phyloP scores from a whole-genome alignment of 345 rosid species.

The Diplotaxis tenuifolia region DNA sequence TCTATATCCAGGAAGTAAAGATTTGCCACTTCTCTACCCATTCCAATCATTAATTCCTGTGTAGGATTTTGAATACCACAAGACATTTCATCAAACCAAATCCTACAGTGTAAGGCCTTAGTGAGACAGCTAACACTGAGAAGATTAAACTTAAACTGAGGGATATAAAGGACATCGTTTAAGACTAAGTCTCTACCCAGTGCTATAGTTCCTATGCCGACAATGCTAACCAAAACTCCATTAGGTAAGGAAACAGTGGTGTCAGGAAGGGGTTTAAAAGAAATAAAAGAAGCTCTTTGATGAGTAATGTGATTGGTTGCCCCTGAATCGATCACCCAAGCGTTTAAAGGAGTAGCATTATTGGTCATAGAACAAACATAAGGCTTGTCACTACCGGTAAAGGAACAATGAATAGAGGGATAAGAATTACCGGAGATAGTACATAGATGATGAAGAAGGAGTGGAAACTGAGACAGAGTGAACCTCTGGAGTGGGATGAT shows the following conservation, averaged over 20 bases:
- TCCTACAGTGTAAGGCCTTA: not conserved
- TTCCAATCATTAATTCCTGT: not conserved
- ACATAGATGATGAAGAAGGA: not conserved
- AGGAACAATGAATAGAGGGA: not conserved
- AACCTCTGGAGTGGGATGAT: not conserved
- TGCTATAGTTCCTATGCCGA: no score
- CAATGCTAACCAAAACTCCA: not conserved
- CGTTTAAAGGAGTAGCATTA: not conserved
- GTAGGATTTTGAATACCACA: not conserved
- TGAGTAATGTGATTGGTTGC: not conserved
- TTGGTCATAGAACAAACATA: not conserved
- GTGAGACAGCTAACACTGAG: not conserved
- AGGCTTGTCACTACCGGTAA: not conserved
- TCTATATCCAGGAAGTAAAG: not conserved
- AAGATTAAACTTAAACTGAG: not conserved
- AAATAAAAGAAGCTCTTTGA: not conserved
- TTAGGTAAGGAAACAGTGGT: not conserved
- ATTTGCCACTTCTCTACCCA: not conserved
- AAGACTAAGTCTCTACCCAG: rapidly evolving
- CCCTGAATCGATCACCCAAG: not conserved
- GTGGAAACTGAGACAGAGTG: not conserved
- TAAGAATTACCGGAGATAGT: not conserved
- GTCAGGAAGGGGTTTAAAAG: rapidly evolving
- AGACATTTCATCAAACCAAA: not conserved
- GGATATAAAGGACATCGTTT: not conserved